Percentiles rank a stretch among this genome's conserved stretches.
These are phyloP conservation scores for Melaleuca alternifolia DNA, from an alignment of 345 rosid genomes.

Conservation along the genomic window DNA sequence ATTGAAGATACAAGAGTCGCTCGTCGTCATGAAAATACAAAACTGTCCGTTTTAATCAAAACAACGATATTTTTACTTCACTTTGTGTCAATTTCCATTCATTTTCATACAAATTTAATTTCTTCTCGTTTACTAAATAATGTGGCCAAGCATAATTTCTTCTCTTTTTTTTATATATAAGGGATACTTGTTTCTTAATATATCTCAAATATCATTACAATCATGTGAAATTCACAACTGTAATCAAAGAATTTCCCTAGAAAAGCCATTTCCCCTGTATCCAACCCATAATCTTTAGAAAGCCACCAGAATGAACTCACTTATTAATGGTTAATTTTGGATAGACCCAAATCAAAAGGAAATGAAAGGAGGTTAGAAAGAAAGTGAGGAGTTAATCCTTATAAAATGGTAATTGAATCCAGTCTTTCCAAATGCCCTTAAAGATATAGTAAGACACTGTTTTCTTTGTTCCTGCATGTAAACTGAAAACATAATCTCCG, in stretches of 20 bases:
- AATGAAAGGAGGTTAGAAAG: rapidly evolving
- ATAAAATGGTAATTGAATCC: not conserved
- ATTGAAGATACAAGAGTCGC: not conserved
- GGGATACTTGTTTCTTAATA: not conserved
- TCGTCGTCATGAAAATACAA: not conserved
- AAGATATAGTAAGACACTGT: too few relatives aligned
- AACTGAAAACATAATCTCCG: too few relatives aligned
- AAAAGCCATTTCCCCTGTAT: not conserved
- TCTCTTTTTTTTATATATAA: not conserved
- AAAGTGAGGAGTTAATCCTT: not conserved
- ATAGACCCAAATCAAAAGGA: not conserved
- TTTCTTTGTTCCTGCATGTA: too few relatives aligned
- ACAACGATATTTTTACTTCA: not conserved
- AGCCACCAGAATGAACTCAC: not conserved
- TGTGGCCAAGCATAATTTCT: not conserved
- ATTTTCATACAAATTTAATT: not conserved
- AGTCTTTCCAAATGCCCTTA: not conserved
- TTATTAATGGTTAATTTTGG: not conserved
- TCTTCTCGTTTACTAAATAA: not conserved
- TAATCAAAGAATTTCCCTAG: not conserved
- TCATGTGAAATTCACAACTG: not conserved
- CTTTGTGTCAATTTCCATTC: not conserved
- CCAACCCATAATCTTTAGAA: not conserved
- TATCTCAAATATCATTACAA: not conserved
- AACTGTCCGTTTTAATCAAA: not conserved